Conservation (phyloP, 495 filamentous ascomycete genomes). For the Neurospora terricola region DNA sequence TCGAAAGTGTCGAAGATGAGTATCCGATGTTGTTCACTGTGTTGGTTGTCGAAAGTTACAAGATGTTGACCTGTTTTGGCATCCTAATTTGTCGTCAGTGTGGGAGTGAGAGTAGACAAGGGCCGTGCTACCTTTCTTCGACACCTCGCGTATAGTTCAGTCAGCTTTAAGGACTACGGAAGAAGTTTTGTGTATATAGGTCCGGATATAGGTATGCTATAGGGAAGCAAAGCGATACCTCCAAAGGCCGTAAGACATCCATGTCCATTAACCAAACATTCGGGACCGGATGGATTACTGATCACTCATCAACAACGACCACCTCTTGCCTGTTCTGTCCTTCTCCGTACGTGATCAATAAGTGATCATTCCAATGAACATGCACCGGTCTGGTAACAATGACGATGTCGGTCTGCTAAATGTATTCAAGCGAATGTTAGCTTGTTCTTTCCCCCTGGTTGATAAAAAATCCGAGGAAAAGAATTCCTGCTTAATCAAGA, state of each 20-base stretch:
- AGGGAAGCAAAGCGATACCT: neutral
- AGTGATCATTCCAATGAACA: neutral
- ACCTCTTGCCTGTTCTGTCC: neutral
- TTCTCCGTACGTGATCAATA: too few relatives aligned
- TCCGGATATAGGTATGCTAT: neutral
- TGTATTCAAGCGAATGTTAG: neutral
- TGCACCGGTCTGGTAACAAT: neutral
- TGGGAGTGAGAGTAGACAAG: neutral
- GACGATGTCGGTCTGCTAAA: neutral
- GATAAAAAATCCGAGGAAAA: neutral
- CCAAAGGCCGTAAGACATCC: neutral
- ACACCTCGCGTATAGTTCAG: neutral
- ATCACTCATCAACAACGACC: neutral
- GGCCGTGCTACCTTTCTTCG: neutral
- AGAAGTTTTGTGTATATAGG: neutral
- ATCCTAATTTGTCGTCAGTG: neutral
- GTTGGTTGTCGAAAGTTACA: neutral
- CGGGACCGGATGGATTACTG: neutral
- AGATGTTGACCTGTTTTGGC: neutral
- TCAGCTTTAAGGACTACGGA: neutral
- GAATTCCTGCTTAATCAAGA: neutral
- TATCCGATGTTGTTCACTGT: neutral
- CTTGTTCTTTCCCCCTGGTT: neutral
- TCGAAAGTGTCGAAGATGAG: neutral
- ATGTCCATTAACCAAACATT: neutral